Base-by-base conservation (phyloP, 2,329 filamentous ascomycete genomes). In the Phaeophleospora eucalypticola region DNA sequence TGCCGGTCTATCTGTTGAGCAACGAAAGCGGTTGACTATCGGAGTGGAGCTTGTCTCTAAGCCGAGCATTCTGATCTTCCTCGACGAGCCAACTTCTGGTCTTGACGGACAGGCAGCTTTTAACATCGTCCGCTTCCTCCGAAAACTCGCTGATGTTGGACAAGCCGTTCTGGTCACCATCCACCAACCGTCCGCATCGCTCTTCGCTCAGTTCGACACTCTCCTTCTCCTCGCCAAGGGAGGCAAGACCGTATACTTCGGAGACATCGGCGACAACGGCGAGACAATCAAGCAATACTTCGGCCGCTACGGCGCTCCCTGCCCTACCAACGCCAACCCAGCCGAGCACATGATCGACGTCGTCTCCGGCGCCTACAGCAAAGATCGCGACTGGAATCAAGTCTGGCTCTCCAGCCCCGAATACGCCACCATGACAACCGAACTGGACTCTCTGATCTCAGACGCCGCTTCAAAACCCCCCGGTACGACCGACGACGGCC, bases 91-190 rank as follows among this genome's bases (percentile, higher is more conserved):
- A 3, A 75, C 73, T 0, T 60, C 57, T 14, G 63, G 63, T 45
- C 71, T 89, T 0, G 85, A 89, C 54, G 83, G 82, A 2, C 78
- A 84, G 45, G 82, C 83, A 4, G 84, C 85, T 0, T 83, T 74
- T 60, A 80, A 81, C 51, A 83, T 78, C 0, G 74, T 85, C 4
- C 77, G 81, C 0, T 85, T 86, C 65, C 62, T 87, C 15, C 72
- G 81, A 9, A 85, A 84, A 61, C 72, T 87, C 0, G 82, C 83
- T 6, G 77, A 80, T 40, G 76, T 75, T 2, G 83, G 83, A 0
- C 83, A 87, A 56, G 82, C 83, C 3, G 78, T 87, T 1, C 68
- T 87, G 1, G 81, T 81, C 49, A 87, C 83, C 0, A 86, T 87
- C 34, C 83, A 87, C 56, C 54, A 87, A 62, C 84, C 84, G 0